phyloP scores from a whole-genome alignment of 2,329 filamentous ascomycete species.

The Alternaria atra region DNA sequence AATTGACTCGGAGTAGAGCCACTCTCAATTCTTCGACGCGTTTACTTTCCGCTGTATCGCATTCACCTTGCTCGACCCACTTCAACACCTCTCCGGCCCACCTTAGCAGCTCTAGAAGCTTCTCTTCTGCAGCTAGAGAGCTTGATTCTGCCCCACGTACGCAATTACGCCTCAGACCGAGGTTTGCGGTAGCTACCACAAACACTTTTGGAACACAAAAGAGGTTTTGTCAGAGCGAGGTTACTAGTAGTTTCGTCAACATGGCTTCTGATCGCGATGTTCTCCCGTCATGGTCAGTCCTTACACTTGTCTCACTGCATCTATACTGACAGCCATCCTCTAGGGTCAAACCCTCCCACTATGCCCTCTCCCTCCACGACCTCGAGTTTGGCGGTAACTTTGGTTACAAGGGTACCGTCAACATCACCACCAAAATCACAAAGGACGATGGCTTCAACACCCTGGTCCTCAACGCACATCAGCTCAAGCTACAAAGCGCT shows the following conservation, averaged over 20 bases:
- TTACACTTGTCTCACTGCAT: not conserved
- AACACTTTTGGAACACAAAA: conserved; percentile 28
- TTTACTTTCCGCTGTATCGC: conserved; percentile 14
- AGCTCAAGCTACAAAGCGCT: conserved; percentile 77
- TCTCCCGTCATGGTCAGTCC: conserved; percentile 54
- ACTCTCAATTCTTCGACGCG: conserved; percentile 25
- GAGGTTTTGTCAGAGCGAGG: conserved; percentile 45
- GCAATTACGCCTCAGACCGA: conserved; percentile 24
- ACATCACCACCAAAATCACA: conserved; percentile 77
- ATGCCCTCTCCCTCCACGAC: conserved; percentile 81
- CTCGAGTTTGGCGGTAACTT: conserved; percentile 76
- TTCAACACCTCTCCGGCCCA: conserved; percentile 20
- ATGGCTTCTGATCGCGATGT: conserved; percentile 60
- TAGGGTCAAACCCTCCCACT: conserved; percentile 84
- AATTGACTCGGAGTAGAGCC: conserved; percentile 31
- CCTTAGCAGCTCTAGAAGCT: conserved; percentile 27
- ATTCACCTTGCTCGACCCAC: conserved; percentile 18
- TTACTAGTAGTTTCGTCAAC: conserved; percentile 42
- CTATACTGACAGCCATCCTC: conserved; percentile 24
- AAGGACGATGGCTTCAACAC: conserved; percentile 70
- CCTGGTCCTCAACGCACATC: conserved; percentile 84
- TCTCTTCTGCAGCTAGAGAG: conserved; percentile 28
- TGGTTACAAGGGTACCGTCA: conserved; percentile 86
- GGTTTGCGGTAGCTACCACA: conserved; percentile 23
- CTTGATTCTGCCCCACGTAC: conserved; percentile 26